A percentile compares a stretch with the other conserved stretches of the same genome.
Conservation (phyloP, 176 grass and related monocot species). For the Oropetium thomaeum region DNA sequence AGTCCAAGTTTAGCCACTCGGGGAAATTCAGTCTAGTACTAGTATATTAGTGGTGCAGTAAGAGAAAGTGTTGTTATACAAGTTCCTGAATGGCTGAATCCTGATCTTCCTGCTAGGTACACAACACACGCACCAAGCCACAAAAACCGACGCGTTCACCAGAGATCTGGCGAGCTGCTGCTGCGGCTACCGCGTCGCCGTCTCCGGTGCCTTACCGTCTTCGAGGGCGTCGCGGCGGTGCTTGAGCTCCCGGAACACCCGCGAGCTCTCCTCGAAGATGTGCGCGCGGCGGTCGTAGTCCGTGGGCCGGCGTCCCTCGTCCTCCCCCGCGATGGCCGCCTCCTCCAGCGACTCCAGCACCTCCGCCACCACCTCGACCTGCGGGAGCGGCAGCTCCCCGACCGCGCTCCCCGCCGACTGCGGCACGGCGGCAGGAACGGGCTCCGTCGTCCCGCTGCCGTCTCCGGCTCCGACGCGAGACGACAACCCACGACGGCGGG, state of each 20-base stretch:
- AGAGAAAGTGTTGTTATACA: no score
- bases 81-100: no score
- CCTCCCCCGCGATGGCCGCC: constrained; percentile 44
- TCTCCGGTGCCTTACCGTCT: neutral
- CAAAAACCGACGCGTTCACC: no score
- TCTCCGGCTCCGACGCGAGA: neutral
- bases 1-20: no score
- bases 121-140: no score
- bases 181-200: no score
- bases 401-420: neutral
- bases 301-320: constrained; percentile 53
- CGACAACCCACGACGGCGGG: neutral
- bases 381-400: no score
- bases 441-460: neutral
- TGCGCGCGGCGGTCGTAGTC: constrained; percentile 81
- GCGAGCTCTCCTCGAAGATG: constrained; percentile 76
- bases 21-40: no score
- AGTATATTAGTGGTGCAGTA: no score
- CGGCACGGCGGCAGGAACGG: neutral
- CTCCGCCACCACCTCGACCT: constrained; percentile 14
- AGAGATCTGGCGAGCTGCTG: no score
- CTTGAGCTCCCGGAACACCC: constrained; percentile 65
- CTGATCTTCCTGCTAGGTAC: no score
- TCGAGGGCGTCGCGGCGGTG: constrained; percentile 18
- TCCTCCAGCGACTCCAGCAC: constrained; percentile 59